Conservation (phyloP, 225 moss, liverwort and hornwort species). For the Bryoerythrophyllum caledonicum region DNA sequence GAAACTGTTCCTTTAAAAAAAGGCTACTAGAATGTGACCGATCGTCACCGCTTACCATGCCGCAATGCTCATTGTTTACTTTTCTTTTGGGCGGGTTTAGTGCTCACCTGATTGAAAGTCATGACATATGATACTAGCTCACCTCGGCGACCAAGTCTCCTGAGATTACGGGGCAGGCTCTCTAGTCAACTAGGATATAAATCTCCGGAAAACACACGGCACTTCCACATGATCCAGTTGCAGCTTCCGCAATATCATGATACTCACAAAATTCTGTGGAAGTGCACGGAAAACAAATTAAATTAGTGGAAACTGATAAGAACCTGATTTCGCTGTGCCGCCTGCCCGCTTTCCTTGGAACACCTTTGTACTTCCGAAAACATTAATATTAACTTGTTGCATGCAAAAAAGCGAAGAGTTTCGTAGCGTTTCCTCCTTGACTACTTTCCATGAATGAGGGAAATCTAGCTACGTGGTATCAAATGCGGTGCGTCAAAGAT, state of each 20-base stretch:
- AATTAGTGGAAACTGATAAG: too few relatives aligned
- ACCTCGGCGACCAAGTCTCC: not conserved
- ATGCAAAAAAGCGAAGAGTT: not conserved
- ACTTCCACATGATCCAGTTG: not conserved
- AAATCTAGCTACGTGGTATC: not conserved
- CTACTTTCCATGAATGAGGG: not conserved
- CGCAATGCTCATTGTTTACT: not conserved
- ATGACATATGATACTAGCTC: not conserved
- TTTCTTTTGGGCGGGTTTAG: not conserved
- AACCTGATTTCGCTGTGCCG: too few relatives aligned
- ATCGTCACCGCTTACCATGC: constrained; percentile 4
- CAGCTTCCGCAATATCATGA: too few relatives aligned
- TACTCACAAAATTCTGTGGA: too few relatives aligned
- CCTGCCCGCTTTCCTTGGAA: too few relatives aligned
- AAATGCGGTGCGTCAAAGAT: not conserved
- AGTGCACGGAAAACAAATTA: too few relatives aligned
- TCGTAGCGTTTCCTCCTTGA: not conserved
- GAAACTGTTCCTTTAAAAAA: not conserved
- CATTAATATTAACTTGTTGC: not conserved
- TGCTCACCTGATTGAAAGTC: not conserved
- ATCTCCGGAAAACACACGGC: constrained; percentile 14
- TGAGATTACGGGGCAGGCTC: not conserved
- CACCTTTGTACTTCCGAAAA: too few relatives aligned
- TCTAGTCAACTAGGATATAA: constrained; percentile 18
- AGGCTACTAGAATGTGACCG: not conserved